Evolutionary conservation across 768 basidiomycete genomes (phyloP).

Genomic region (Kwoniella heveanensis): DNA sequence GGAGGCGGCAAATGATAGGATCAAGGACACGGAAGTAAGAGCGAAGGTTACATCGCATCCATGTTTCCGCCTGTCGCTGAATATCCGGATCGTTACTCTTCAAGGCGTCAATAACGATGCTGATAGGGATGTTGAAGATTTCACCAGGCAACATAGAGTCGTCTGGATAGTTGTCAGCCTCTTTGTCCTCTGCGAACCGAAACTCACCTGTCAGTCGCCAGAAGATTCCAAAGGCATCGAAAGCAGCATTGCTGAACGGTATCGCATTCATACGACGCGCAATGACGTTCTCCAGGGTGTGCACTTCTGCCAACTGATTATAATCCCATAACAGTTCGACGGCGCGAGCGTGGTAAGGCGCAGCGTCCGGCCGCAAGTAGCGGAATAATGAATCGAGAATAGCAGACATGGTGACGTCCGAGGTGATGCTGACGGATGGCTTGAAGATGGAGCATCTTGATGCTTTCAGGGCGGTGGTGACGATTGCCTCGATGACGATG

Average conservation of each 20-base stretch:
- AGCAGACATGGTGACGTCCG: conserved; percentile 57
- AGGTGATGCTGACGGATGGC: conserved; percentile 64
- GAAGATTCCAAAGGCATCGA: conserved; percentile 86
- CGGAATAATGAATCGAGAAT: conserved; percentile 61
- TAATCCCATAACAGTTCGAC: conserved; percentile 76
- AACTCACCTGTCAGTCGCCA: conserved; percentile 82
- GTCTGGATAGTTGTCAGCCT: conserved; percentile 58
- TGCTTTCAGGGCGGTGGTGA: conserved; percentile 61
- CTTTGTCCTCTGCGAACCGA: not conserved
- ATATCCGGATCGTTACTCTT: conserved; percentile 72
- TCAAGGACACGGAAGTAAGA: conserved; percentile 91
- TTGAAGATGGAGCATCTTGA: conserved; percentile 55
- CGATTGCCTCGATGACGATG: conserved; percentile 66
- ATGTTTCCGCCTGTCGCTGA: conserved; percentile 84
- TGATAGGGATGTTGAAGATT: conserved; percentile 78
- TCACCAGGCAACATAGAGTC: conserved; percentile 80
- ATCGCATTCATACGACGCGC: conserved; percentile 70
- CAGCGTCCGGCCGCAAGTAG: conserved; percentile 69
- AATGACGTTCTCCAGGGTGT: conserved; percentile 56
- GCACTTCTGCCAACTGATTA: conserved; percentile 40
- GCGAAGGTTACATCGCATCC: conserved; percentile 93
- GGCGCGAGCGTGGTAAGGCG: conserved; percentile 77
- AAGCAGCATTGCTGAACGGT: conserved; percentile 61
- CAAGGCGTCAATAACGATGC: conserved; percentile 80
- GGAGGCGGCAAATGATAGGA: conserved; percentile 64